These are phyloP conservation scores for Agrocybe chaxingu DNA, from an alignment of 768 basidiomycete genomes.

Conservation along the genomic window DNA sequence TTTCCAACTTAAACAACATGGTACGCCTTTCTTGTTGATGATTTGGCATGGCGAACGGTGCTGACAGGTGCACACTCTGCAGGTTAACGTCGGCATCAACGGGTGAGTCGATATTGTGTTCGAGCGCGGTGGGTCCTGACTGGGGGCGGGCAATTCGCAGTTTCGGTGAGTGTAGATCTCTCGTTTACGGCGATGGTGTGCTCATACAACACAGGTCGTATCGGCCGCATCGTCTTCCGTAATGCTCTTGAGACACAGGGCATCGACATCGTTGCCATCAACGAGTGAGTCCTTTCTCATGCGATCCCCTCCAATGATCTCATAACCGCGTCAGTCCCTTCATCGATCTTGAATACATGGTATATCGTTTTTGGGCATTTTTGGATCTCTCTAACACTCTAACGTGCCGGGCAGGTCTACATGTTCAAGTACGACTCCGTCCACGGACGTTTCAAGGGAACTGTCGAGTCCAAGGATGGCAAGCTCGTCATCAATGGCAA, in stretches of 20 bases:
- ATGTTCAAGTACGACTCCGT: conserved; percentile 98
- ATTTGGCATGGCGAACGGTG: background rate
- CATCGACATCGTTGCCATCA: conserved; percentile 88
- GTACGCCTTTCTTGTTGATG: conserved; percentile 10
- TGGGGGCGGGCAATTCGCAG: conserved; percentile 30
- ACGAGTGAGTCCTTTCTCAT: conserved; percentile 66
- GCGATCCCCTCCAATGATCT: conserved; percentile 1
- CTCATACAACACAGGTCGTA: conserved; percentile 71
- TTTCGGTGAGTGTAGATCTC: conserved; percentile 60
- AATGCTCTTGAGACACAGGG: conserved; percentile 80
- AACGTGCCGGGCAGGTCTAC: conserved; percentile 61
- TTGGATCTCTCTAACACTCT: background rate
- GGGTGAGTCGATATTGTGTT: conserved; percentile 49
- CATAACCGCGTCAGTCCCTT: conserved; percentile 67
- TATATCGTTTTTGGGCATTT: conserved; percentile 24
- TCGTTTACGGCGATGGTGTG: background rate
- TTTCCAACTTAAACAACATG: conserved; percentile 16
- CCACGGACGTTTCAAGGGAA: conserved; percentile 89
- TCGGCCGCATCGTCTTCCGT: conserved; percentile 96
- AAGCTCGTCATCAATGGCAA: conserved; percentile 88
- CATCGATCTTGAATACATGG: conserved; percentile 98
- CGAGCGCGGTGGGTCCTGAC: conserved; percentile 1
- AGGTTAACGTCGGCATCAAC: conserved; percentile 95
- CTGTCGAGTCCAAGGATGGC: conserved; percentile 77
- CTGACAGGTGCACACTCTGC: background rate